A percentile compares a stretch with the other conserved stretches of the same genome.
Evolutionary conservation across 768 basidiomycete species (phyloP).

Genomic region (Lactarius pseudohatsudake): DNA sequence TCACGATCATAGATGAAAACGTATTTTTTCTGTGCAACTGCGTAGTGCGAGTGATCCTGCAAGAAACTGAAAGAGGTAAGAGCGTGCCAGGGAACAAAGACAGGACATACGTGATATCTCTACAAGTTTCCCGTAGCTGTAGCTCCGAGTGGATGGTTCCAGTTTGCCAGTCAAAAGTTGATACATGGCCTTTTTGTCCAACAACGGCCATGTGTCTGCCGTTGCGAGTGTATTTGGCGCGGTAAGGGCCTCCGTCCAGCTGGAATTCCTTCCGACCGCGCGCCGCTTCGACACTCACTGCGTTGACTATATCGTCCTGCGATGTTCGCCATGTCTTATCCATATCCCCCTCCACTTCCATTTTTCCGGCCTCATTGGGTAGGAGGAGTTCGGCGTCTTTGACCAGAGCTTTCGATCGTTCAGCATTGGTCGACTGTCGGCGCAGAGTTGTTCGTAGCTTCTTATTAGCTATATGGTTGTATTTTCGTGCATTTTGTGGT

Average conservation of each 20-base stretch:
- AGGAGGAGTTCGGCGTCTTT: slow-evolving; percentile 74
- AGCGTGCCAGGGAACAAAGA: not conserved
- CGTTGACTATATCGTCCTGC: slow-evolving; percentile 72
- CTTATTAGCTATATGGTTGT: slow-evolving; percentile 67
- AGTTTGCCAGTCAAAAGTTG: slow-evolving; percentile 92
- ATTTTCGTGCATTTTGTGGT: slow-evolving; percentile 47
- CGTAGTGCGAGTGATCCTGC: slow-evolving; percentile 90
- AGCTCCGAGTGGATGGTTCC: slow-evolving; percentile 85
- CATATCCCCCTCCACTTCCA: slow-evolving; percentile 75
- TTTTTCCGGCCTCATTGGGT: slow-evolving; percentile 64
- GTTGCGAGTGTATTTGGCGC: slow-evolving; percentile 83
- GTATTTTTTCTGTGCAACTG: slow-evolving; percentile 95
- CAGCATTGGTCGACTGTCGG: slow-evolving; percentile 59
- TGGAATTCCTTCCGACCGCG: slow-evolving; percentile 74
- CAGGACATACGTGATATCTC: slow-evolving; percentile 80
- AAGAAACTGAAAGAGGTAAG: slow-evolving; percentile 57
- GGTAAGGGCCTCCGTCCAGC: slow-evolving; percentile 84
- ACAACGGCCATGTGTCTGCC: slow-evolving; percentile 89
- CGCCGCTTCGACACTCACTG: slow-evolving; percentile 72
- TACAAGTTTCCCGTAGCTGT: slow-evolving; percentile 84
- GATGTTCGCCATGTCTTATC: slow-evolving; percentile 88
- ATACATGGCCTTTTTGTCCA: slow-evolving; percentile 80
- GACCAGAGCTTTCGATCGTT: slow-evolving; percentile 57
- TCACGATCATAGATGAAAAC: slow-evolving; percentile 94
- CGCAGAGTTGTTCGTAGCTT: slow-evolving; percentile 72